Conservation (phyloP, 345 rosid genomes). For the Eucalyptus decipiens region DNA sequence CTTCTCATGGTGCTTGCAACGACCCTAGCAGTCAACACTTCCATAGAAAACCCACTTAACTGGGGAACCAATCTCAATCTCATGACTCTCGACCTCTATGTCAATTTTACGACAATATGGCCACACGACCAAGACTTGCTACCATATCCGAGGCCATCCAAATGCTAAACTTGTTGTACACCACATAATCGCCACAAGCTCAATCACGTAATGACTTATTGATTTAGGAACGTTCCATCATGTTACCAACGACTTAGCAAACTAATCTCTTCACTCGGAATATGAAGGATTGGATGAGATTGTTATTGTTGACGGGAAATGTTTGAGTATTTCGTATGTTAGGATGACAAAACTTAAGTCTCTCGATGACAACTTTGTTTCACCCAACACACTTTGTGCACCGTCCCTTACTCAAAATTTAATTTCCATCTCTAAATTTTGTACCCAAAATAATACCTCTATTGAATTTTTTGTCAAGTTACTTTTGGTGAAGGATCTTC, state of each 20-base stretch:
- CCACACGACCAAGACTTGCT: not conserved
- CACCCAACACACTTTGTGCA: not conserved
- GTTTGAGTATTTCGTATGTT: not conserved
- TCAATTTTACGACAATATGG: not conserved
- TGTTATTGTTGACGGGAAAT: accelerated
- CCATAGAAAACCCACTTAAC: accelerated
- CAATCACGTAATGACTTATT: not conserved
- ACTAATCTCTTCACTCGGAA: not conserved
- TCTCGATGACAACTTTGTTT: not conserved
- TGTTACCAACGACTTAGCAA: no score
- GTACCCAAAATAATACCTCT: not conserved
- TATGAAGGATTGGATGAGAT: not conserved
- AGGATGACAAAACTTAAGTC: not conserved
- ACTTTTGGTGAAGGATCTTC: not conserved
- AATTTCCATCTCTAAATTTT: not conserved
- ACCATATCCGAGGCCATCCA: not conserved
- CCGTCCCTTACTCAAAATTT: not conserved
- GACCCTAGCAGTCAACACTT: not conserved
- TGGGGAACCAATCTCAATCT: no score
- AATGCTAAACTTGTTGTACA: not conserved
- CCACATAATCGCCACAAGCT: not conserved
- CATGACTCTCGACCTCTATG: not conserved
- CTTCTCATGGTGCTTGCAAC: not conserved
- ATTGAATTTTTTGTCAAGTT: not conserved
- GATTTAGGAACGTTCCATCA: not conserved